Evolutionary conservation across 2,329 filamentous ascomycete genomes (phyloP).

Genomic region (Pseudocercospora crystallina): DNA sequence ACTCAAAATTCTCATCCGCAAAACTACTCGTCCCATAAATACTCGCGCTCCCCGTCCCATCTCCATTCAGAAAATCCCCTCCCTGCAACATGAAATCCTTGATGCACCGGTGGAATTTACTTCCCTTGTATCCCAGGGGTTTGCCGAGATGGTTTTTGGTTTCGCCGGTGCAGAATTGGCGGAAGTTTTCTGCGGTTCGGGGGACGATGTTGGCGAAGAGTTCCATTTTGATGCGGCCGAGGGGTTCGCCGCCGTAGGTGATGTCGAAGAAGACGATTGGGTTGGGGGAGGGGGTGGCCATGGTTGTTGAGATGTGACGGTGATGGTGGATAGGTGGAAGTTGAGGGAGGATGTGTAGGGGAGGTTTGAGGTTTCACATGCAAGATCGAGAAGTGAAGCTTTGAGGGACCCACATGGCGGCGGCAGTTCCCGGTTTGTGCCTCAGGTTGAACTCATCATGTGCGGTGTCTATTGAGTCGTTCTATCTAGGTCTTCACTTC

Average conservation of each 20-base stretch:
- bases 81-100: slow-evolving; percentile 97
- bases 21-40: slow-evolving; percentile 88
- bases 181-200: slow-evolving; percentile 92
- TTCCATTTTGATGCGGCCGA: slow-evolving; percentile 86
- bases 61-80: slow-evolving; percentile 90
- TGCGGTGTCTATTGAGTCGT: too few species aligned
- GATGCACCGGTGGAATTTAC: slow-evolving; percentile 93
- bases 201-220: slow-evolving; percentile 76
- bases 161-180: slow-evolving; percentile 95
- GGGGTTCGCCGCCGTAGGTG: slow-evolving; percentile 77
- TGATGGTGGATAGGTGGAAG: too few species aligned
- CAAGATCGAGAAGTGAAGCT: too few species aligned
- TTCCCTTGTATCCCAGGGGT: slow-evolving; percentile 90
- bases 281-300: slow-evolving; percentile 34
- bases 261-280: slow-evolving; percentile 72
- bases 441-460: too few species aligned
- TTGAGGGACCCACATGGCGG: too few species aligned
- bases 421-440: too few species aligned
- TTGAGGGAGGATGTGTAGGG: too few species aligned
- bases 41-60: slow-evolving; percentile 80
- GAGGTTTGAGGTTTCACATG: too few species aligned
- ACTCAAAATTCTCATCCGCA: slow-evolving; percentile 82
- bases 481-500: too few species aligned
- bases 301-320: not conserved
- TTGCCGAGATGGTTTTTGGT: slow-evolving; percentile 73